These are phyloP conservation scores for Annulohypoxylon stygium DNA, from an alignment of 495 filamentous ascomycete species.

Conservation along the genomic window DNA sequence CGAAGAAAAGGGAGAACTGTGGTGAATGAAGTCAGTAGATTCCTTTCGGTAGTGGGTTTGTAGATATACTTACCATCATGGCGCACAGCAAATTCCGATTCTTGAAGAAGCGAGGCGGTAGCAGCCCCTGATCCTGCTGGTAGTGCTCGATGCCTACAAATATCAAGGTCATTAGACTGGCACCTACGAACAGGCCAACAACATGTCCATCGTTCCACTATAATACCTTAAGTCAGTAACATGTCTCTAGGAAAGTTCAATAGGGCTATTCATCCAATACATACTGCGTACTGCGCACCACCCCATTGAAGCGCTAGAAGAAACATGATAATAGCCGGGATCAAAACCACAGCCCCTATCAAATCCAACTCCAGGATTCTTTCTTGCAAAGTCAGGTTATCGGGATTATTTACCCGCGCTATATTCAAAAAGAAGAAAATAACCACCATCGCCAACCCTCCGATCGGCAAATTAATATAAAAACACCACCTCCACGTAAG, in stretches of 20 bases:
- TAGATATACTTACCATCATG: conserved; percentile 53
- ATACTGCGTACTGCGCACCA: conserved; percentile 63
- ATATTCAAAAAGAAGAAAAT: conserved; percentile 67
- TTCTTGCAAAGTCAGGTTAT: conserved; percentile 50
- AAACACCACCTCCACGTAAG: conserved; percentile 67
- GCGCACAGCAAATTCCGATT: conserved; percentile 66
- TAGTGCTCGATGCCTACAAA: conserved; percentile 66
- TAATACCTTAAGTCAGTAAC: conserved; percentile 26
- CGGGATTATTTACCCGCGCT: conserved; percentile 50
- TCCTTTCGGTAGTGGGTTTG: conserved; percentile 48
- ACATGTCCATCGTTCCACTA: conserved; percentile 41
- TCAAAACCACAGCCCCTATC: conserved; percentile 63
- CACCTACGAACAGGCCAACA: conserved; percentile 61
- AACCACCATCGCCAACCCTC: conserved; percentile 66
- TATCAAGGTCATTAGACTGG: conserved; percentile 59
- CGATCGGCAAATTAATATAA: conserved; percentile 73
- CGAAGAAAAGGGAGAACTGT: conserved; percentile 69
- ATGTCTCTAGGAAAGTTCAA: conserved; percentile 40
- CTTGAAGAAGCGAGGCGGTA: conserved; percentile 69
- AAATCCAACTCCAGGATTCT: conserved; percentile 66
- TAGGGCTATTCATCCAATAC: conserved; percentile 37
- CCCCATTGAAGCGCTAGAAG: conserved; percentile 77
- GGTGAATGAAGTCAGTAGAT: conserved; percentile 43
- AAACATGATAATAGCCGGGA: conserved; percentile 67
- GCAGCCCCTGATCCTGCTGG: conserved; percentile 65